Conservation (phyloP, 495 filamentous ascomycete genomes). For the Immersiella caudata region DNA sequence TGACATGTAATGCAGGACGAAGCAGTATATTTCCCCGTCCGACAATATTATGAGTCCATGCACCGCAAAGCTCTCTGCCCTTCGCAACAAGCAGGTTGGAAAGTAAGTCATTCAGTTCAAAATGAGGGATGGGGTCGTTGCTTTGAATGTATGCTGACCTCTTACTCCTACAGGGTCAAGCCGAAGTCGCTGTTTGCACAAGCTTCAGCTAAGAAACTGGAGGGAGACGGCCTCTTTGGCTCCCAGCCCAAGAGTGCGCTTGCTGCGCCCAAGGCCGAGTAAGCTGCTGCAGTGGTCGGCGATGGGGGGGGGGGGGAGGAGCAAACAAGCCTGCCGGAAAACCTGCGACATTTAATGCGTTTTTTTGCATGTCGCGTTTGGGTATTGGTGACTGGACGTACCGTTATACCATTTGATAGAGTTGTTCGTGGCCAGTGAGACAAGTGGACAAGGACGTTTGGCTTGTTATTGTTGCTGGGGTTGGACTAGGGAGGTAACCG, state of each 20-base stretch:
- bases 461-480: not conserved
- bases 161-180: slow-evolving; percentile 51
- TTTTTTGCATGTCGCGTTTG: not conserved
- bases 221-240: slow-evolving; percentile 35
- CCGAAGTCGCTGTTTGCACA: slow-evolving; percentile 67
- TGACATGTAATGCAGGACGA: slow-evolving; percentile 39
- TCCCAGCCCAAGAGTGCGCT: not conserved
- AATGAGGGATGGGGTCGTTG: slow-evolving; percentile 1
- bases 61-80: slow-evolving; percentile 83
- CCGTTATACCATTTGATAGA: not conserved
- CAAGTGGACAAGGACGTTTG: not conserved
- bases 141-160: slow-evolving; percentile 7
- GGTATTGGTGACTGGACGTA: not conserved
- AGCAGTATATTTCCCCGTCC: slow-evolving; percentile 84
- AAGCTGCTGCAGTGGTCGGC: not conserved
- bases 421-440: not conserved
- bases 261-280: not conserved
- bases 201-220: slow-evolving; percentile 59
- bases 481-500: not conserved
- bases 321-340: not conserved
- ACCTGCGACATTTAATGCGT: not conserved
- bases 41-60: slow-evolving; percentile 92
- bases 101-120: slow-evolving; percentile 55
- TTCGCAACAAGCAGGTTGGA: slow-evolving; percentile 78
- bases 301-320: not conserved